A percentile compares a stretch with the other conserved stretches of the same genome.
These are phyloP conservation scores for Dactylellina leptospora DNA, from an alignment of 2,329 filamentous ascomycete species.

Conservation along the genomic window DNA sequence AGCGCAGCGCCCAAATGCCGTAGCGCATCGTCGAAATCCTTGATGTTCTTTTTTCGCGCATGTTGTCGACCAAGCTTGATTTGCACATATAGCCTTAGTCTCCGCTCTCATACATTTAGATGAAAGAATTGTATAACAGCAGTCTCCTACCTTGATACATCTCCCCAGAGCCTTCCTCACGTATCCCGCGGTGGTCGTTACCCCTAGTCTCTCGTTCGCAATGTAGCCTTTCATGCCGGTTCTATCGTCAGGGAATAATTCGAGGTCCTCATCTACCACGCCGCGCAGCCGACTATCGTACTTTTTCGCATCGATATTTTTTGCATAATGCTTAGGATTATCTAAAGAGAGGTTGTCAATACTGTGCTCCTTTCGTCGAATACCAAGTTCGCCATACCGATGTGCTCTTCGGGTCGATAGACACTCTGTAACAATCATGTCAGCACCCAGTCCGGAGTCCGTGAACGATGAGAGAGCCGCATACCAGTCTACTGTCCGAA, in stretches of 20 bases:
- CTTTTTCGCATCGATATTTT: constrained; percentile 82
- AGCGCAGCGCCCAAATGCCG: constrained; percentile 85
- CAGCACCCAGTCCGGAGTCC: constrained; percentile 3
- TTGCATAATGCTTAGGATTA: constrained; percentile 79
- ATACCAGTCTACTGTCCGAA: constrained; percentile 78
- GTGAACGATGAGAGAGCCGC: constrained; percentile 65
- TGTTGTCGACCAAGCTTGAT: constrained; percentile 84
- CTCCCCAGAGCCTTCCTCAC: constrained; percentile 55
- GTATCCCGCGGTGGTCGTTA: constrained; percentile 77
- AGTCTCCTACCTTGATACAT: constrained; percentile 50
- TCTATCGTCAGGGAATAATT: constrained; percentile 75
- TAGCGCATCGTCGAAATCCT: constrained; percentile 85
- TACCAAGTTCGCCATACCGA: no score
- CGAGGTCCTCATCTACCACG: constrained; percentile 72
- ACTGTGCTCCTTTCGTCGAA: no score
- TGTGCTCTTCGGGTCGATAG: constrained; percentile 77
- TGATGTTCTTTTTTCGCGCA: constrained; percentile 70
- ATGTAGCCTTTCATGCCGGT: constrained; percentile 99
- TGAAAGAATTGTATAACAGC: not conserved
- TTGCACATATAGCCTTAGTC: not conserved
- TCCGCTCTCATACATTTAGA: no score
- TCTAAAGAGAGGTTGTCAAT: constrained; percentile 5
- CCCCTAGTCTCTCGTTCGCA: constrained; percentile 84
- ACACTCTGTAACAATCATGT: constrained; percentile 18
- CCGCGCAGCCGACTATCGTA: constrained; percentile 82